Evolutionary conservation across 208 protist genomes (phyloP).

Genomic region (Crithidia brevicula): DNA sequence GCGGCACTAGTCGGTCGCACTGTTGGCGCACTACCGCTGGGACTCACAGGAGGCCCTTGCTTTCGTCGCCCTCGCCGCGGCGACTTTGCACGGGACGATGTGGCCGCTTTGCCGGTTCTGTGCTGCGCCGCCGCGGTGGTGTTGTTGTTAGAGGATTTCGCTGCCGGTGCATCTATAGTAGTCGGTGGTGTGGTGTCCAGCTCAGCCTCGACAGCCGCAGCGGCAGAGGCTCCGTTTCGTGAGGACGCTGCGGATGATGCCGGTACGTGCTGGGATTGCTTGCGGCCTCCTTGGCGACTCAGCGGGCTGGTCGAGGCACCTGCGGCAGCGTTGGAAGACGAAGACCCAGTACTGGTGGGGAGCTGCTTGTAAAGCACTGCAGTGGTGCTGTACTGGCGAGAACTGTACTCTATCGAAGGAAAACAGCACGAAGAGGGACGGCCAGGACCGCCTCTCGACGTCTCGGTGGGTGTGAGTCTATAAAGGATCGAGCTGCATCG

Average conservation of each 20-base stretch:
- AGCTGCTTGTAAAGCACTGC: constrained; percentile 20
- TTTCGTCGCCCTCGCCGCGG: constrained; percentile 10
- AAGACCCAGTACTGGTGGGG: constrained; percentile 26
- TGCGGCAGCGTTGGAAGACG: background rate
- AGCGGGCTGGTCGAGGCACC: background rate
- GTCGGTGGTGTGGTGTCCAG: constrained; percentile 1
- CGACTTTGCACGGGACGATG: background rate
- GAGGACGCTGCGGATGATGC: background rate
- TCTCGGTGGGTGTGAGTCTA: constrained; percentile 24
- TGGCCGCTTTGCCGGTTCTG: background rate
- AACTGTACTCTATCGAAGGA: constrained; percentile 11
- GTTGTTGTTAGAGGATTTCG: too few relatives aligned
- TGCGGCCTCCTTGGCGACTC: constrained; percentile 6
- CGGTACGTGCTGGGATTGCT: constrained; percentile 9
- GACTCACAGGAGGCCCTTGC: background rate
- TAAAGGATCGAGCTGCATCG: constrained; percentile 11
- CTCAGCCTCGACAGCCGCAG: constrained; percentile 16
- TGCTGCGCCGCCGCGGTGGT: background rate
- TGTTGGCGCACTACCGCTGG: background rate
- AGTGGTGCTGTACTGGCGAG: constrained; percentile 29
- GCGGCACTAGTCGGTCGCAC: background rate
- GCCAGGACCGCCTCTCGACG: background rate
- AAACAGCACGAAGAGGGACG: background rate
- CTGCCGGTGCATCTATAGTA: background rate
- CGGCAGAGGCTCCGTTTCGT: background rate